Conservation (phyloP, 2,329 filamentous ascomycete genomes). For the Penicillium expansum region DNA sequence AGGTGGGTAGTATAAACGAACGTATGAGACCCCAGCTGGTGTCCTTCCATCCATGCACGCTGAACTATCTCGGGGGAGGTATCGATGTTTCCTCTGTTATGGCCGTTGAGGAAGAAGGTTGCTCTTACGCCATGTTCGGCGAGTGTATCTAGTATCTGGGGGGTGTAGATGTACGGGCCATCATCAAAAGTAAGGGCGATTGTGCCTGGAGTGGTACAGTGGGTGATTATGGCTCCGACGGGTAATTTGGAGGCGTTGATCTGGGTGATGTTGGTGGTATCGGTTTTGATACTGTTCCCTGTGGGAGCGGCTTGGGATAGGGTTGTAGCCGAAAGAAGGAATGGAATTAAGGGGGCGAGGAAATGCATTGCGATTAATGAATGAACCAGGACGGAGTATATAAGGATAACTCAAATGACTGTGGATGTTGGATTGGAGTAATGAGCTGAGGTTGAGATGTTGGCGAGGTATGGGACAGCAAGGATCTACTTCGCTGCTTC, state of each 20-base stretch:
- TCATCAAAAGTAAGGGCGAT: conserved; percentile 66
- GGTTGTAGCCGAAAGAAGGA: neutral
- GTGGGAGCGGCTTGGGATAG: conserved; percentile 1
- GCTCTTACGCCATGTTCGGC: conserved; percentile 56
- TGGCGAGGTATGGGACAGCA: neutral
- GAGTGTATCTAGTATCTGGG: conserved; percentile 57
- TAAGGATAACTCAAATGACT: neutral
- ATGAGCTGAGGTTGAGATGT: neutral
- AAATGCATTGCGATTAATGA: neutral
- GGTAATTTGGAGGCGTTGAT: conserved; percentile 16
- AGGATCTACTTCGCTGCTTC: neutral
- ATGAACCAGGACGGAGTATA: neutral
- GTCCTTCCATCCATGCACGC: conserved; percentile 39
- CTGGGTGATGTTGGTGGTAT: neutral
- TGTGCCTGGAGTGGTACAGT: conserved; percentile 48
- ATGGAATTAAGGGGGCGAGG: neutral
- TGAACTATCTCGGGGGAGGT: conserved; percentile 28
- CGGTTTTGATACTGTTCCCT: neutral
- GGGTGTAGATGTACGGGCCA: conserved; percentile 60
- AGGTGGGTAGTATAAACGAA: conserved; percentile 17
- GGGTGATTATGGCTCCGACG: conserved; percentile 45
- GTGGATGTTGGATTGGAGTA: neutral
- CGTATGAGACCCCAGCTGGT: conserved; percentile 50
- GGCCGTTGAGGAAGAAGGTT: conserved; percentile 62
- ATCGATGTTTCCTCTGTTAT: conserved; percentile 36